Evolutionary conservation across 306 rosid species (phyloP), one percentile per base, ranked within the genome.

Genomic region (Corylus avellana): DNA sequence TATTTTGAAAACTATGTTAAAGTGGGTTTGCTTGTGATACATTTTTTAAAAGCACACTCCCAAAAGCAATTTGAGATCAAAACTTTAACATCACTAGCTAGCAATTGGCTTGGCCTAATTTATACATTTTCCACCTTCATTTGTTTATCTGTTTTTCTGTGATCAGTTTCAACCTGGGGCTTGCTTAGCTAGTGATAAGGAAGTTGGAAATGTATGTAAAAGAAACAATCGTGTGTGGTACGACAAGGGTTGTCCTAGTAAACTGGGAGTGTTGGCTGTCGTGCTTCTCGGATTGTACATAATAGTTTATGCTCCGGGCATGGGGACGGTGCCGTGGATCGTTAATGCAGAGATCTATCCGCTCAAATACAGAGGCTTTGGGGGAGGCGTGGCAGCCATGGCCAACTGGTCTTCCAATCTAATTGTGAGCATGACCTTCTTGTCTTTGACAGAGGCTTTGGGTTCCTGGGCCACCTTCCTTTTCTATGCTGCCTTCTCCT

Each of bases 371-470:
- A 80, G 96, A 85, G 97, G 98, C 1, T 49, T 86, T 13, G 92
- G 95, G 35, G 98, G 98, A 75, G 96, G 97, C 35, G 88, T 94
- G 17, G 94, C 96, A 57, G 98, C 94, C 70, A 92, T 94, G 67
- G 72, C 89, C 9, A 94, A 94, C 80, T 94, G 98, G 98, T 56
- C 82, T 11, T 78, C 94, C 12, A 94, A 94, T 78, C 88, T 94
- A 76, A 67, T 94, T 2, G 91, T 92, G 69, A 90, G 92, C 47
- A 88, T 86, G 72, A 86, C 97, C 62, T 94, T 94, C 87, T 80
- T 94, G 27, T 86, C 92, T 20, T 74, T 90, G 82, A 87, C 85
- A 12, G 73, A 89, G 5, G 53, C 86, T 70, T 66, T 94, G 25
- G 91, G 97, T 46, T 80, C 89, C 2, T 82, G 89, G 0, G 91